Conservation (phyloP, 2,329 filamentous ascomycete genomes). For the Trichoderma oligosporum region DNA sequence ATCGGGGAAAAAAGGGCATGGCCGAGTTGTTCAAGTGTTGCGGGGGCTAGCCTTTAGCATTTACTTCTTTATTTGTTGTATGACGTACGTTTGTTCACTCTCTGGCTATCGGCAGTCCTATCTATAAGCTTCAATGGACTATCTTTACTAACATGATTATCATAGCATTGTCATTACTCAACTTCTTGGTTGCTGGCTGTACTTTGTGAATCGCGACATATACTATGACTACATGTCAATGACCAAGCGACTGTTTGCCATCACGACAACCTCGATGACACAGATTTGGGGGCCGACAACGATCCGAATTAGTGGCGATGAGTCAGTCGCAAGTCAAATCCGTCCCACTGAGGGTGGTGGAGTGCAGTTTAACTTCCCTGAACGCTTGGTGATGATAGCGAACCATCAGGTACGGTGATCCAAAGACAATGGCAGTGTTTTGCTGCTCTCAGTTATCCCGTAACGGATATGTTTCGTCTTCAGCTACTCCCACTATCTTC, state of each 20-base stretch:
- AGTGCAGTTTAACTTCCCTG: conserved; percentile 74
- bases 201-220: conserved; percentile 69
- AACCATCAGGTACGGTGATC: conserved; percentile 69
- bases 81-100: conserved; percentile 42
- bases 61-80: conserved; percentile 50
- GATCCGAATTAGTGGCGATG: conserved; percentile 79
- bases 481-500: not conserved
- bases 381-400: conserved; percentile 77
- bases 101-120: not conserved
- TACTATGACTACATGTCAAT: conserved; percentile 85
- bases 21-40: conserved; percentile 46
- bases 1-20: conserved; percentile 53
- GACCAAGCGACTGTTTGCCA: conserved; percentile 79
- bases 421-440: not conserved
- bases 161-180: conserved; percentile 65
- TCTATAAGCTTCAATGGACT: not conserved
- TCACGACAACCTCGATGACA: conserved; percentile 74
- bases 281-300: conserved; percentile 84
- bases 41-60: conserved; percentile 49
- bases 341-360: conserved; percentile 65
- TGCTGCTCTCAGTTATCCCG: not conserved
- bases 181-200: conserved; percentile 70
- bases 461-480: not conserved
- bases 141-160: conserved; percentile 15
- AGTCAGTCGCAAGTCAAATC: conserved; percentile 72